A percentile compares a stretch with the other conserved stretches of the same genome.
Evolutionary conservation across 306 rosid species (phyloP).

Genomic region (Pyrus bretschneideri): DNA sequence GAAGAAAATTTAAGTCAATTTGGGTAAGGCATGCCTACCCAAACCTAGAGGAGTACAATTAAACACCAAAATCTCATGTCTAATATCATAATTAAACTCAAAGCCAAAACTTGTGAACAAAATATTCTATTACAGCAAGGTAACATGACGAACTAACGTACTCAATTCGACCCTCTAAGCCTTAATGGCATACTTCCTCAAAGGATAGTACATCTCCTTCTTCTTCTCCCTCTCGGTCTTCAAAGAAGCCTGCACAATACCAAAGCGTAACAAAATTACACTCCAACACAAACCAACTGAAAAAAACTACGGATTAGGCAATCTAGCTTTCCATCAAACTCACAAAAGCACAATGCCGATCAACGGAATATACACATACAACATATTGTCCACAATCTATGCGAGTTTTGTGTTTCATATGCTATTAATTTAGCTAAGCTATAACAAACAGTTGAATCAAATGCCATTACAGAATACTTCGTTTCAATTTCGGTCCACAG

Average conservation of each 20-base stretch:
- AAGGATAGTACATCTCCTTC: constrained; percentile 66
- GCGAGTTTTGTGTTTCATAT: background rate
- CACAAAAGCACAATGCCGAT: background rate
- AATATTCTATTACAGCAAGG: constrained; percentile 6
- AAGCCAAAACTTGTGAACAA: constrained; percentile 22
- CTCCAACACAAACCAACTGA: background rate
- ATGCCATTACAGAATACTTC: background rate
- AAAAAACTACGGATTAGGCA: background rate
- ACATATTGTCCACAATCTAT: too few species aligned
- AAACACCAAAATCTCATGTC: constrained; percentile 9
- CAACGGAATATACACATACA: too few species aligned
- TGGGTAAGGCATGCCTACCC: constrained; percentile 1
- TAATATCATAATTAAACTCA: constrained; percentile 6
- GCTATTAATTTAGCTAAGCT: background rate
- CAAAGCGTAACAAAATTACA: background rate
- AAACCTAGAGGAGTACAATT: background rate
- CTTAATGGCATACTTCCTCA: constrained; percentile 87
- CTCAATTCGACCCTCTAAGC: constrained; percentile 36
- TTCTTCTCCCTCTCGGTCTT: constrained; percentile 82
- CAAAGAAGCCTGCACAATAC: constrained; percentile 51
- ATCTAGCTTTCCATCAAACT: background rate
- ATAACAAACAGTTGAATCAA: background rate
- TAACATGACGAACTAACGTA: constrained; percentile 7
- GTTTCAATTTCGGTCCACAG: background rate
- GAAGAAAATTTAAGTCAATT: background rate